Base-by-base conservation (phyloP, 495 filamentous ascomycete species). In the Aspergillus coremiiformis region DNA sequence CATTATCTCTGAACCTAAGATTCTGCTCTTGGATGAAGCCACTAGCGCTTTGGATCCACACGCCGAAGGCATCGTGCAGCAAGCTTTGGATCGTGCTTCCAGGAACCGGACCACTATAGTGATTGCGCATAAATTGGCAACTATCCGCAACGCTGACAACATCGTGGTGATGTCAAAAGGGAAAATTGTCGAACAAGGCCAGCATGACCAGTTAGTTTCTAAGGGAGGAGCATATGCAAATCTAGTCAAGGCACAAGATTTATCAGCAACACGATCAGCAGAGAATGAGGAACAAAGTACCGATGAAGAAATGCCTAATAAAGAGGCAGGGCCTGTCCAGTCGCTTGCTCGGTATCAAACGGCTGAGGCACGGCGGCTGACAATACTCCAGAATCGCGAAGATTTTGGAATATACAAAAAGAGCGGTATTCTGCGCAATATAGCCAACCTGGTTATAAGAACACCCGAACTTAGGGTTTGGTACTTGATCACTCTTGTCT, bases 1-100 rank as follows among this genome's bases (percentile, higher is more conserved):
- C n/a, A 84, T 95, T 29, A 83, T 84, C 26, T 83, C 79, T 6
- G 76, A 95, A 59, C 90, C 90, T n/a, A 87, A 87, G 67, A 85
- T 96, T 58, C 76, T 96, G 1, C 73, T 96, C 0, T 79, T 96
- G 3, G 90, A 96, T 56, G 90, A 96, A 64, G 90, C 90, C 11
- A 96, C 90, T 2, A 84, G 80, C 23, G 89, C 87, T 3, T 75
- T 96, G 4, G 90, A 96, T 64, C 90, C 89, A 20, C 85, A 87
- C 56, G 85, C 85, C 11, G 90, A 95, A 68, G 84, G 84, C 17
- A 82, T 92, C 4, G 89, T 95, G 0, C 90, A 95, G 66, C 80
- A 82, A 24, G 90, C 90, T 14, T 75, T 96, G 10, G 86, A 94
- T 58, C 80, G 75, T 22, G 90, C 85, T 14, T 76, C 87, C 5